A percentile compares a stretch with the other conserved stretches of the same genome.
phyloP scores from a whole-genome alignment of 352 stramenopile species.

The Peronospora farinosa region DNA sequence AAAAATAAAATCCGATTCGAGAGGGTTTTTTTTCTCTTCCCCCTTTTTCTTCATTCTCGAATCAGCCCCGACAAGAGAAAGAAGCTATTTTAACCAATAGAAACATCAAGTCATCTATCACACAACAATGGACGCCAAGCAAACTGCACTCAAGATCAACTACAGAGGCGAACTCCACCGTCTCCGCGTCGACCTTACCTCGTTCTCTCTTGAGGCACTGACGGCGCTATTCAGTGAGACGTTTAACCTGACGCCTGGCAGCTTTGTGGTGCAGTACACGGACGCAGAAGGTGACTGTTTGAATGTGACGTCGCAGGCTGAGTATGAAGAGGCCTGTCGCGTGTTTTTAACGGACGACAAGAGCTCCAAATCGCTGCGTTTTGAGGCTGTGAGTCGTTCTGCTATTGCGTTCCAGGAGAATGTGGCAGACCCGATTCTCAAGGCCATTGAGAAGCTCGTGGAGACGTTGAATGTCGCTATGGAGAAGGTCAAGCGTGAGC shows the following conservation, averaged over 20 bases:
- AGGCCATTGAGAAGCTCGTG: conserved; percentile 78
- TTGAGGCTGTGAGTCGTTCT: conserved; percentile 51
- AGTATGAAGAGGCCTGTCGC: conserved; percentile 58
- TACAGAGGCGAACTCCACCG: conserved; percentile 83
- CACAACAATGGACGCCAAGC: conserved; percentile 36
- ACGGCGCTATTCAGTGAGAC: conserved; percentile 53
- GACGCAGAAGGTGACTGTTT: conserved; percentile 67
- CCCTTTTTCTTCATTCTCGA: conserved; percentile 27
- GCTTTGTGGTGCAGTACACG: conserved; percentile 79
- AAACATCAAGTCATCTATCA: conserved; percentile 7
- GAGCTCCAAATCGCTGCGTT: conserved; percentile 51
- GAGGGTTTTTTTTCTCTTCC: conserved; percentile 3
- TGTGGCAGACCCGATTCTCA: conserved; percentile 69
- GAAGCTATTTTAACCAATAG: not conserved
- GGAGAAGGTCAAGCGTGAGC: conserved; percentile 78
- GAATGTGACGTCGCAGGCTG: conserved; percentile 60
- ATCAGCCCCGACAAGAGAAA: conserved; percentile 18
- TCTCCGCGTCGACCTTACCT: conserved; percentile 56
- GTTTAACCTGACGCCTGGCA: conserved; percentile 38
- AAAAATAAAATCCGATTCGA: conserved; percentile 22
- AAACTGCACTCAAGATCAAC: conserved; percentile 72
- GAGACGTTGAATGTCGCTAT: conserved; percentile 71
- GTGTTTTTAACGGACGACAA: conserved; percentile 40
- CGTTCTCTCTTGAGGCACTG: conserved; percentile 43
- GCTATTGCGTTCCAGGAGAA: conserved; percentile 73